A percentile compares a stretch with the other conserved stretches of the same genome.
Evolutionary conservation across 768 basidiomycete species (phyloP).

Genomic region (Pulveroboletus sp.): DNA sequence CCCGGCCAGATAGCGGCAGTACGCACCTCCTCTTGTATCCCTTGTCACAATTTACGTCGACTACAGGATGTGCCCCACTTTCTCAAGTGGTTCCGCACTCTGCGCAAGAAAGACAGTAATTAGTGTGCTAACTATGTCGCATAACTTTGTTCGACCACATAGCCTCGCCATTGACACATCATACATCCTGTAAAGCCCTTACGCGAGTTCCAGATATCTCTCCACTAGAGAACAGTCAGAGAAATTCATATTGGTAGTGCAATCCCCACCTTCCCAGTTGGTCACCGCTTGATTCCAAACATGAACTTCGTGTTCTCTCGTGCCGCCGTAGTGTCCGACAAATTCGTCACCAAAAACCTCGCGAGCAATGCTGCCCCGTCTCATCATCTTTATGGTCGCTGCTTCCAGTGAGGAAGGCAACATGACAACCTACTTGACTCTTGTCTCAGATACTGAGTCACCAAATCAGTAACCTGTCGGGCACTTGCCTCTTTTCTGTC

Average conservation of each 20-base stretch:
- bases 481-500: constrained; percentile 56
- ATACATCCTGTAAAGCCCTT: constrained; percentile 1
- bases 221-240: constrained; percentile 52
- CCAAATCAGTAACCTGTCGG: constrained; percentile 7
- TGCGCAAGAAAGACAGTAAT: constrained; percentile 18
- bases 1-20: constrained; percentile 63
- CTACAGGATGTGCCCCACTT: constrained; percentile 71
- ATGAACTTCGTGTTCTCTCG: constrained; percentile 87
- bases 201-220: constrained; percentile 83
- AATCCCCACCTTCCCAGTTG: constrained; percentile 80
- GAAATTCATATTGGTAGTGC: neutral
- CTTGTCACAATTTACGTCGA: constrained; percentile 4
- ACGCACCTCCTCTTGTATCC: neutral
- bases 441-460: neutral
- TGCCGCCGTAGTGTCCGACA: constrained; percentile 93
- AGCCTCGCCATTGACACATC: neutral
- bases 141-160: neutral
- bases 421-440: constrained; percentile 55
- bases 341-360: constrained; percentile 87
- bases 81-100: constrained; percentile 57
- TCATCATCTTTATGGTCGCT: constrained; percentile 82
- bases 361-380: constrained; percentile 73
- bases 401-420: constrained; percentile 76
- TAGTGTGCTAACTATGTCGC: neutral
- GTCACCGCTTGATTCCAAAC: constrained; percentile 90